A percentile compares a stretch with the other conserved stretches of the same genome.
Conservation (phyloP, 495 filamentous ascomycete species). For the Delitschia confertaspora region DNA sequence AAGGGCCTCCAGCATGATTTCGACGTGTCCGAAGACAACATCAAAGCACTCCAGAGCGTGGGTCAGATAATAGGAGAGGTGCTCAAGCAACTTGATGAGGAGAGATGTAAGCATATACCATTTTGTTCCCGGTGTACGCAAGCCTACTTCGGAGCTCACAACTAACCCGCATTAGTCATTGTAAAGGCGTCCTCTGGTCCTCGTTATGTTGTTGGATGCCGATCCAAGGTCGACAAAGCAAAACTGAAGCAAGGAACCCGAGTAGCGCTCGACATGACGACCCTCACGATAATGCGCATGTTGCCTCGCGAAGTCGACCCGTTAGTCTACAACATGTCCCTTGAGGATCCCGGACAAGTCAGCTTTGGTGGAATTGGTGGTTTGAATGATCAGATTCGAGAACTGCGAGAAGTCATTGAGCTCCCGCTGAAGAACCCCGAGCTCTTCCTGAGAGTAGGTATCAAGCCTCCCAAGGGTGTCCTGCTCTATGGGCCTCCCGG, state of each 20-base stretch:
- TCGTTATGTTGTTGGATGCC: constrained; percentile 96
- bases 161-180: constrained; percentile 42
- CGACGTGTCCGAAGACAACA: constrained; percentile 96
- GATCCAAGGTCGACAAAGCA: constrained; percentile 91
- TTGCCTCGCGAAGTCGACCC: constrained; percentile 97
- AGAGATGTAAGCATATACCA: constrained; percentile 67
- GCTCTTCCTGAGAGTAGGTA: constrained; percentile 91
- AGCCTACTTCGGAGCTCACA: neutral
- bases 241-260: constrained; percentile 98
- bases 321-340: constrained; percentile 98
- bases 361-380: constrained; percentile 99
- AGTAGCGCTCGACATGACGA: constrained; percentile 99
- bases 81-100: constrained; percentile 96
- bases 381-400: constrained; percentile 96
- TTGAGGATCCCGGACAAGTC: constrained; percentile 96
- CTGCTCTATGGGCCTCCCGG: constrained; percentile 95
- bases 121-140: neutral
- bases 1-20: constrained; percentile 91
- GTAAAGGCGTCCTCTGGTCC: constrained; percentile 94
- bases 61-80: constrained; percentile 99
- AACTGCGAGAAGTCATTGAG: constrained; percentile 96
- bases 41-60: constrained; percentile 98
- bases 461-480: constrained; percentile 98
- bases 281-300: constrained; percentile 99
- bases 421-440: constrained; percentile 98